phyloP scores from a whole-genome alignment of 192 early-diverging fungal species.

The Dissophora ornata region DNA sequence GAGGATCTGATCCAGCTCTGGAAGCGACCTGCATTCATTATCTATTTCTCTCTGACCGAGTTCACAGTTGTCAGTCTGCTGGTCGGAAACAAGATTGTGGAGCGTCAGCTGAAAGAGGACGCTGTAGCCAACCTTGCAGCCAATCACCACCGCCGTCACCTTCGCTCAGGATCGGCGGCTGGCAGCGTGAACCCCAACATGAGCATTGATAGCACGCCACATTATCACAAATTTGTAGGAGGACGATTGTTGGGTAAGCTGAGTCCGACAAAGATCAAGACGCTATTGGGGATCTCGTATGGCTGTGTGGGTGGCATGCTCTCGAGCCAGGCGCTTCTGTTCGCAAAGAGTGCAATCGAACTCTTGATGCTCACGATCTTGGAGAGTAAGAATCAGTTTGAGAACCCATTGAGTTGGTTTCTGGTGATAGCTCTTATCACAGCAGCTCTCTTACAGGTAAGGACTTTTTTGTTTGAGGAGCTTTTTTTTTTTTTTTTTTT shows the following conservation, averaged over 20 bases:
- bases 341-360: conserved; percentile 83
- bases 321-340: conserved; percentile 77
- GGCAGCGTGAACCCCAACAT: conserved; percentile 20
- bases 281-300: conserved; percentile 68
- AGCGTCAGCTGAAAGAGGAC: conserved; percentile 36
- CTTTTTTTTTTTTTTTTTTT: too few species aligned
- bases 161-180: conserved; percentile 4
- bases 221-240: conserved; percentile 2
- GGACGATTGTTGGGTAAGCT: conserved; percentile 27
- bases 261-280: conserved; percentile 49
- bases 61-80: conserved; percentile 62
- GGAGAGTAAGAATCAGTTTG: conserved; percentile 72
- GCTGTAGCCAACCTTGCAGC: conserved; percentile 16
- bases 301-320: conserved; percentile 78
- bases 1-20: conserved; percentile 74
- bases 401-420: conserved; percentile 74
- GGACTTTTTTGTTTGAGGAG: neutral
- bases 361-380: conserved; percentile 70
- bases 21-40: conserved; percentile 72
- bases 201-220: neutral
- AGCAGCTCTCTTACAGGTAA: conserved; percentile 67
- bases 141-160: conserved; percentile 1
- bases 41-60: conserved; percentile 70
- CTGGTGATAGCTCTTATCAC: conserved; percentile 68
- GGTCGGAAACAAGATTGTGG: conserved; percentile 57